Conservation (phyloP, 306 rosid genomes). For the Inga laurina region DNA sequence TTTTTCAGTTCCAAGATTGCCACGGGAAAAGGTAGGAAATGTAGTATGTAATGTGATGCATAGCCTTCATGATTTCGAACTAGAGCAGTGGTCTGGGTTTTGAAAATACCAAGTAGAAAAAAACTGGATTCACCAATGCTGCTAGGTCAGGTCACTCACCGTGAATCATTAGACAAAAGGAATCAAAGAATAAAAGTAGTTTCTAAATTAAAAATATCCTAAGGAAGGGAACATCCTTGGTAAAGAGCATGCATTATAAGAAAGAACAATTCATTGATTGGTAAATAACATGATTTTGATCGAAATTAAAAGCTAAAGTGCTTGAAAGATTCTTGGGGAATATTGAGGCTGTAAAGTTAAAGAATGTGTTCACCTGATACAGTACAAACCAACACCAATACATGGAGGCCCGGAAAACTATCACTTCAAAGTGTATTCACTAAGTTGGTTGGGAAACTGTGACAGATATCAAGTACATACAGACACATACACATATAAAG, state of each 20-base stretch:
- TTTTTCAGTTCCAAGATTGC: background rate
- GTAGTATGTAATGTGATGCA: background rate
- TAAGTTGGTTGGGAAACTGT: background rate
- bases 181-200: background rate
- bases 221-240: background rate
- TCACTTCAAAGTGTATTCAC: background rate
- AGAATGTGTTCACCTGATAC: background rate
- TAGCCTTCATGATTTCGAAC: background rate
- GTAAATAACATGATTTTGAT: background rate
- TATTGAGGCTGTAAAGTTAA: background rate
- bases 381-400: background rate
- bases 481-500: background rate
- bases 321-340: background rate
- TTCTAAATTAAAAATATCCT: background rate
- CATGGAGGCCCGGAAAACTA: background rate
- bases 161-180: background rate
- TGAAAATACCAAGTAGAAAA: background rate
- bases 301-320: background rate
- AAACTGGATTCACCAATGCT: background rate
- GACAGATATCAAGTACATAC: background rate
- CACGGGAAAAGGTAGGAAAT: background rate
- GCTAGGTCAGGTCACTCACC: background rate
- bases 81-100: background rate
- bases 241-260: constrained; percentile 3
- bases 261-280: background rate